phyloP scores from a whole-genome alignment of 805 yeast species.

The Saturnispora dispora region DNA sequence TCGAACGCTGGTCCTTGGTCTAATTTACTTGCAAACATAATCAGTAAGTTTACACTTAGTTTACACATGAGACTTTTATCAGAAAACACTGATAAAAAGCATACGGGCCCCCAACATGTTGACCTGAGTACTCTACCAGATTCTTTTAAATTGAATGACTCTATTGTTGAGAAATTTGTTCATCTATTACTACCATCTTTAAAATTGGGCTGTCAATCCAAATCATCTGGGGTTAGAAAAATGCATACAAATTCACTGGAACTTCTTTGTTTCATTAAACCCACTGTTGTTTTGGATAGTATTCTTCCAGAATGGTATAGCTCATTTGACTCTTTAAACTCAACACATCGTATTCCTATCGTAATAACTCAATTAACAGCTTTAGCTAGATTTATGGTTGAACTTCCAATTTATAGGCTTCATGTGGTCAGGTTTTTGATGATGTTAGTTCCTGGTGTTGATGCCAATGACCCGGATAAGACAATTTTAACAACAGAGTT shows the following conservation, averaged over 20 bases:
- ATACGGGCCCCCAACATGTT: conserved; percentile 11
- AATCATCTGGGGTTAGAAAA: conserved; percentile 45
- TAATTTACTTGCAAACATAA: conserved; percentile 50
- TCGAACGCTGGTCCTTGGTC: conserved; percentile 93
- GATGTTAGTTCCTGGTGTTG: conserved; percentile 71
- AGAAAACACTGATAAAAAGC: conserved; percentile 35
- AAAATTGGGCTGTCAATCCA: conserved; percentile 70
- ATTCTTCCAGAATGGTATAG: conserved; percentile 68
- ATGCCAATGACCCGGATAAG: conserved; percentile 74
- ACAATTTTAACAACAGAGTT: conserved; percentile 61
- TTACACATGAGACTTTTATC: conserved; percentile 49
- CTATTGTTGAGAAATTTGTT: conserved; percentile 17
- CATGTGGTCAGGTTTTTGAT: conserved; percentile 71
- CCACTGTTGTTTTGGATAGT: conserved; percentile 43
- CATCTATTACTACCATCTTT: conserved; percentile 46
- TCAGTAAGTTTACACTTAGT: conserved; percentile 49
- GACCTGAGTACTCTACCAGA: conserved; percentile 15
- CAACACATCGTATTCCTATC: conserved; percentile 71
- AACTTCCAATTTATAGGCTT: conserved; percentile 54
- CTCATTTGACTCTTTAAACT: conserved; percentile 53
- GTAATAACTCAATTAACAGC: conserved; percentile 62
- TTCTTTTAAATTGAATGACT: conserved; percentile 18
- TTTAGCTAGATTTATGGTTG: conserved; percentile 57
- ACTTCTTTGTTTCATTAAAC: conserved; percentile 53
- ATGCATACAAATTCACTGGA: conserved; percentile 52